Base-by-base conservation (phyloP, 73 alveolate genomes). In the Paramecium octaurelia region DNA sequence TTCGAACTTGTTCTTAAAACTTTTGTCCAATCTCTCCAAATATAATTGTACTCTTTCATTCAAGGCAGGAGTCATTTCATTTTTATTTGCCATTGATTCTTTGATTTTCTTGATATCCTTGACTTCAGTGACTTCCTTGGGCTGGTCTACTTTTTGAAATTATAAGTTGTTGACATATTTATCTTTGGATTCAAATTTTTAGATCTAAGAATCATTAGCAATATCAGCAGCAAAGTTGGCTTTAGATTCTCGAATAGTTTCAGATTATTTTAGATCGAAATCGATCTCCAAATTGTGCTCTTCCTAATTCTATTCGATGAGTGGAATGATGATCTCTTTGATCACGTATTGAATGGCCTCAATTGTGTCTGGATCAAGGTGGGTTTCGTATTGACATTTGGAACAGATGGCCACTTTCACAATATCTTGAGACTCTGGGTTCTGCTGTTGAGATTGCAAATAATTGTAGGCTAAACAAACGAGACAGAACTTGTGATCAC, bases 401-500 rank as follows among this genome's bases (percentile, higher is more conserved):
- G 91, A 46, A 48, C 91, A 80, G 38, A 48, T 35, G 1, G 91
- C 70, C 1, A 54, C 34, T 54, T 54, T 54, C 7, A 46, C 24
- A 23, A 21, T 64, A 24, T 31, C 84, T 24, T 80, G 29, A 80
- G 12, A 40, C 20, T 34, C 57, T 34, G 87, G 64, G 18, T 31
- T 34, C 46, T 73, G 38, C 40, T 73, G 31, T 43, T 40, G 38
- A 23, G 43, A 44, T 80, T 80, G 34, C 34, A 80, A 21, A 48
- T 40, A 80, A 48, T 80, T 40, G 31, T 80, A 80, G 18, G 91
- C 70, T 3, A 80, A 64, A 21, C 91, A 80, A 42, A 80, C 57
- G n/a, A 80, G 57, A 48, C 91, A 80, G 27, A 80, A 80, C 57
- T 80, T 80, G 46, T 80, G 91, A 48, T 80, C 91, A 48, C 91